These are phyloP conservation scores for Puccinia triticina DNA, from an alignment of 1,284 basidiomycete genomes.

Conservation along the genomic window DNA sequence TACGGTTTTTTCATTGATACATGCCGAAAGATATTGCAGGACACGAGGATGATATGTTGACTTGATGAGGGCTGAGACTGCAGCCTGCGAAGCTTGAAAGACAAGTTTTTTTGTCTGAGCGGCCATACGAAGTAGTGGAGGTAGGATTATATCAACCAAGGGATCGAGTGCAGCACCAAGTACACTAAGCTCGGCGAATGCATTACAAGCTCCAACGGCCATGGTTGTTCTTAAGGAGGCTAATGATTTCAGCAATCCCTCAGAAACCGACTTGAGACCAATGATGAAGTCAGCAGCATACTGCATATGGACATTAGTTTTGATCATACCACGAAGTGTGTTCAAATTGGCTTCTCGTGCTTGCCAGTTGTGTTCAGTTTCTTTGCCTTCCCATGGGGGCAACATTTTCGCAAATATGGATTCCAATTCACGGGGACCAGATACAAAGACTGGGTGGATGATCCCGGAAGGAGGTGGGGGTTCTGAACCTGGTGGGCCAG, in stretches of 20 bases:
- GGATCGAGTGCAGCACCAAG: constrained; percentile 76
- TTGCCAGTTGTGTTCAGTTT: constrained; percentile 96
- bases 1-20: constrained; percentile 74
- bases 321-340: constrained; percentile 86
- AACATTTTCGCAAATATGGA: constrained; percentile 45
- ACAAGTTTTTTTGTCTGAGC: constrained; percentile 93
- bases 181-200: constrained; percentile 77
- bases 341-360: constrained; percentile 77
- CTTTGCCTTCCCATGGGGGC: constrained; percentile 69
- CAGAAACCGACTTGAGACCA: constrained; percentile 75
- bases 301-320: constrained; percentile 74
- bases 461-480: constrained; percentile 34
- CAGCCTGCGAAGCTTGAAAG: constrained; percentile 80
- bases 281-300: constrained; percentile 74
- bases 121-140: constrained; percentile 80
- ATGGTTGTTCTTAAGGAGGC: constrained; percentile 89
- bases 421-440: constrained; percentile 50
- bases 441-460: constrained; percentile 40
- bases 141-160: constrained; percentile 74
- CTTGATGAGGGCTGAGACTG: constrained; percentile 71
- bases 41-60: constrained; percentile 74
- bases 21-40: constrained; percentile 72
- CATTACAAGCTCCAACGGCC: constrained; percentile 73
- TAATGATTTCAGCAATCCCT: constrained; percentile 84
- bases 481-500: constrained; percentile 37